These are phyloP conservation scores for Gamsiella multidivaricata DNA, from an alignment of 192 early-diverging fungal species.

Conservation along the genomic window DNA sequence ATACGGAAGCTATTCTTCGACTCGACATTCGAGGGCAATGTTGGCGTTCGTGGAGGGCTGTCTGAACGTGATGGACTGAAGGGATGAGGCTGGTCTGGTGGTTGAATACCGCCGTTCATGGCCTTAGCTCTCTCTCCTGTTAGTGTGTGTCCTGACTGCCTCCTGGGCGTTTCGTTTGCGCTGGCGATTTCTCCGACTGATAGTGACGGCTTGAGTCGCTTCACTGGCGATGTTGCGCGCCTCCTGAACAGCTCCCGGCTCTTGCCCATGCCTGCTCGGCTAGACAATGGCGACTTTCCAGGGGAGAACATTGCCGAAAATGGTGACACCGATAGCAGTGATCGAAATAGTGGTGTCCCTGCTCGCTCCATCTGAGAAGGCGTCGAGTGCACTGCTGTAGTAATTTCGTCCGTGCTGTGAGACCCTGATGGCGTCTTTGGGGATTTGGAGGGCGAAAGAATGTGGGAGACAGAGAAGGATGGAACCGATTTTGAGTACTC, in stretches of 20 bases:
- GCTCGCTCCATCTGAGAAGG: constrained; percentile 4
- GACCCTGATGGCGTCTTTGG: neutral
- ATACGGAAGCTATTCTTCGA: neutral
- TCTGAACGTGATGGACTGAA: constrained; percentile 14
- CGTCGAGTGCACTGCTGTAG: neutral
- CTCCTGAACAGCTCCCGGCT: neutral
- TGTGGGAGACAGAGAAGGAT: constrained; percentile 20
- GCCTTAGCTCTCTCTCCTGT: neutral
- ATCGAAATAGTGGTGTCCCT: constrained; percentile 37
- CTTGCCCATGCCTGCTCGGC: neutral
- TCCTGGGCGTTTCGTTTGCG: neutral
- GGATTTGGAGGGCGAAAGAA: constrained; percentile 6
- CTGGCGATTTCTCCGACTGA: neutral
- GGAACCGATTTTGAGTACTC: constrained; percentile 46
- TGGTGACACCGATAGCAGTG: constrained; percentile 33
- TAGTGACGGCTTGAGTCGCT: neutral
- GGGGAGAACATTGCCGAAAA: constrained; percentile 42
- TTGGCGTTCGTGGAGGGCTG: neutral
- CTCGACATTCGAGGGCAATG: neutral
- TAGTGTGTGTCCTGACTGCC: neutral
- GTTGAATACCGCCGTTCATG: neutral
- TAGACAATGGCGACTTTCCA: neutral
- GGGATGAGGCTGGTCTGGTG: constrained; percentile 1
- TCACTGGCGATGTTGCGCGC: neutral
- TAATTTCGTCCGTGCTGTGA: neutral